Base-by-base conservation (phyloP, 805 yeast genomes). In the Myxozyma kluyveri region DNA sequence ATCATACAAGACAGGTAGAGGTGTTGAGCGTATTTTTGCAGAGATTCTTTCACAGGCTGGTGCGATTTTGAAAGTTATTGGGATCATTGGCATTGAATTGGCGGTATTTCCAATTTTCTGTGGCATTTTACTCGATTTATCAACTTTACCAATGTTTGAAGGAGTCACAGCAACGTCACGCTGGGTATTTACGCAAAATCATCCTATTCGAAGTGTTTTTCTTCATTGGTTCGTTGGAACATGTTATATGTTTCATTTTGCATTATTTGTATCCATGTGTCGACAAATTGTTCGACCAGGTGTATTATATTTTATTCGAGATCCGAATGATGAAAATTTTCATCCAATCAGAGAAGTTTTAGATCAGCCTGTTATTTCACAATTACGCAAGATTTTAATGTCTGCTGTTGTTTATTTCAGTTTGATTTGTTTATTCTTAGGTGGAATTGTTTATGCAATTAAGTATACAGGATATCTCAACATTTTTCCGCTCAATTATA, bases 241-340 rank as follows among this genome's bases (percentile, higher is more conserved):
- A 0, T 59, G 76, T 10, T 93, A 88, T 72, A 90, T 93, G 98
- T 82, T 84, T 57, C 74, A 81, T 62, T 83, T 93, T 71, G 96
- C 97, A 0, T 71, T 85, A 44, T 91, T 81, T 69, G 89, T 91
- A 27, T 86, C 95, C 18, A 84, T 89, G 89, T 77, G 83, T 19
- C 76, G 99, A 56, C 72, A 77, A 41, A 81, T 88, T 36, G 75
- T 91, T 52, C 78, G 99, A 50, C 84, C 86, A 0, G 99, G 99
- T 10, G 96, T 88, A 6, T 73, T 93, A 42, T 93, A 82, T 67
- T 93, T 93, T 71, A 86, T 93, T 54, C 78, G 96, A 61, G 88
- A 96, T 21, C 96, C 96, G 3, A 96, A 89, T 61, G 97, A 93
- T 65, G 96, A 96, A 36, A 85, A 87, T 61, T 83, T 88, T 42